phyloP scores from a whole-genome alignment of 768 basidiomycete genomes.

The Rhodotorula graminis region DNA sequence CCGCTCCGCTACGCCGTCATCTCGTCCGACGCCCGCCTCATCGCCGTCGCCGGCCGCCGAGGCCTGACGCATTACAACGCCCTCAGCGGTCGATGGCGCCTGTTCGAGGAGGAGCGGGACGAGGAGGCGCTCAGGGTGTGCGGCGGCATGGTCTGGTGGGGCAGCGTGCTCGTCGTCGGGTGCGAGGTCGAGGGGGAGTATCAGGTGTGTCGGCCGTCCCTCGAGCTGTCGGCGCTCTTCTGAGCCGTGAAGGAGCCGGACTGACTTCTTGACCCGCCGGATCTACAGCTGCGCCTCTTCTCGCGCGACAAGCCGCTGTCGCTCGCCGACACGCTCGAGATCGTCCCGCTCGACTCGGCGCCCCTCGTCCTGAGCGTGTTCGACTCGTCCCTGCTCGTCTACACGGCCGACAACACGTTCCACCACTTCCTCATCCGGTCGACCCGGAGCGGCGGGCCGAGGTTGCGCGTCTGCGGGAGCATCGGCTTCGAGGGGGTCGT shows the following conservation, averaged over 20 bases:
- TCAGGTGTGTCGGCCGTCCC: slow-evolving; percentile 60
- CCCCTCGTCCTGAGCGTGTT: slow-evolving; percentile 84
- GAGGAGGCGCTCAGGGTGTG: slow-evolving; percentile 80
- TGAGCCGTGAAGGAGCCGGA: not conserved
- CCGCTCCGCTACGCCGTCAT: slow-evolving; percentile 88
- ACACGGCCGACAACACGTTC: slow-evolving; percentile 88
- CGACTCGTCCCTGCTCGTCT: slow-evolving; percentile 90
- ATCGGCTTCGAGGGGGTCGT: slow-evolving; percentile 92
- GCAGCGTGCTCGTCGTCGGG: slow-evolving; percentile 86
- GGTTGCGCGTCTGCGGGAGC: slow-evolving; percentile 83
- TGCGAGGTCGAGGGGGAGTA: slow-evolving; percentile 67
- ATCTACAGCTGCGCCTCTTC: slow-evolving; percentile 86
- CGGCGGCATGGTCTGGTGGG: slow-evolving; percentile 93
- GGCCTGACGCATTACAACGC: slow-evolving; percentile 92
- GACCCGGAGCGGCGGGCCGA: slow-evolving; percentile 58
- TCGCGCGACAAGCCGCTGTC: slow-evolving; percentile 84
- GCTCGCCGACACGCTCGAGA: slow-evolving; percentile 74
- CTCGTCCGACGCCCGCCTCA: slow-evolving; percentile 80
- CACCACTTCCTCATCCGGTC: slow-evolving; percentile 87
- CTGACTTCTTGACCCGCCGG: slow-evolving; percentile 8
- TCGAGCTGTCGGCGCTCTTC: not conserved
- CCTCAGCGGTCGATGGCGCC: slow-evolving; percentile 89
- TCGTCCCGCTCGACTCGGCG: slow-evolving; percentile 67
- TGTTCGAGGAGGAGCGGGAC: slow-evolving; percentile 72
- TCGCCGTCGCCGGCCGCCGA: slow-evolving; percentile 84